Evolutionary conservation across 345 rosid genomes (phyloP), one percentile per base, ranked within the genome.

Genomic region (Eucalyptus albens): DNA sequence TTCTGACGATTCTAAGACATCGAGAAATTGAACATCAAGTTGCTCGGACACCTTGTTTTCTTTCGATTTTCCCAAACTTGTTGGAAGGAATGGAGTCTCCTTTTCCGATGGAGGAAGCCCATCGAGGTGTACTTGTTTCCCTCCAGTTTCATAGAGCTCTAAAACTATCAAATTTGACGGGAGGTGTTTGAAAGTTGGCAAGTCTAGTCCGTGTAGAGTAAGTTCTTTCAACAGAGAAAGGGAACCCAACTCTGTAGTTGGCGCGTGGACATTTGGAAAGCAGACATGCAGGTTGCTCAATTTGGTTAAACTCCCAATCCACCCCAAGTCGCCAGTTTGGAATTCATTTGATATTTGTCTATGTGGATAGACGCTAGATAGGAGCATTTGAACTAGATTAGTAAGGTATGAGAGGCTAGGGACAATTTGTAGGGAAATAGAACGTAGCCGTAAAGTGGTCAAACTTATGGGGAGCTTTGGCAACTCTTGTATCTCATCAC

Each of bases 11-110:
- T 56, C 6, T 22, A 22, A 4, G 27, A 2, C 62, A 22, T 56
- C 3, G 0, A 1, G 12, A 3, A 0, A 56, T 22, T 22, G 27
- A 56, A 22, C 27, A 8, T 56, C 29, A 1, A 0, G 27, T 56
- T 22, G 62, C 62, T 9, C 3, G 3, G 0, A 4, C 29, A 2
- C 29, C 62, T 9, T 56, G 29, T 2, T 56, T 22, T 56, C 62
- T 56, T 0, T 22, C 12, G 62, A 56, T 24, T 14, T 50, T 56
- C 29, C 7, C 7, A 2, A 50, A 50, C 6, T 50, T 14, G 51
- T 50, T 50, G 51, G 6, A 50, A 50, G 16, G 16, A 14, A 50
- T 50, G 16, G 16, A 50, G 16, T 50, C 16, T 50, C 16, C 51
- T 50, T 50, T 50, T 14, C 51, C 16, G 16, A 14, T 15, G 19